Conservation (phyloP, 2,329 filamentous ascomycete genomes). For the Neobulgaria alba region DNA sequence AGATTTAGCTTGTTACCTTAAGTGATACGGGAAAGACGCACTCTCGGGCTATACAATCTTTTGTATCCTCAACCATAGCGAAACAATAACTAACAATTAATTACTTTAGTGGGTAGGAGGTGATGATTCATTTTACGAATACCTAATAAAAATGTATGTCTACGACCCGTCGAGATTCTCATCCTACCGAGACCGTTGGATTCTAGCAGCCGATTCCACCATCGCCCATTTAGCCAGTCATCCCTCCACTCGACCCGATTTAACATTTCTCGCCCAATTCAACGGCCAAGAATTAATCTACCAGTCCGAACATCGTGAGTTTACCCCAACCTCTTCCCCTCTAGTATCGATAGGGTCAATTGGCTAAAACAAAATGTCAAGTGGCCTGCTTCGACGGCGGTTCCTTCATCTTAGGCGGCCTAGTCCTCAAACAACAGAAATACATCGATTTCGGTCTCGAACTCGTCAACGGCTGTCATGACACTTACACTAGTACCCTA, state of each 20-base stretch:
- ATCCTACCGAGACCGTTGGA: conserved; percentile 65
- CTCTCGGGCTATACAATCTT: too few relatives aligned
- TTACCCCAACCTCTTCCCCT: not conserved
- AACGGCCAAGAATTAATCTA: conserved; percentile 37
- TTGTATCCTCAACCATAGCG: too few relatives aligned
- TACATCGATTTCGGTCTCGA: conserved; percentile 68
- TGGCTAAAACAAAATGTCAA: conserved; percentile 19
- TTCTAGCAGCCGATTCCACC: conserved; percentile 64
- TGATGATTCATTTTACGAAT: conserved; percentile 78
- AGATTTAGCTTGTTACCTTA: too few relatives aligned
- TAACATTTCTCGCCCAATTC: conserved; percentile 63
- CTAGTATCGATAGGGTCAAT: too few relatives aligned
- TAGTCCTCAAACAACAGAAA: conserved; percentile 53
- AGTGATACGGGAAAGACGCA: too few relatives aligned
- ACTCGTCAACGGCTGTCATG: conserved; percentile 64
- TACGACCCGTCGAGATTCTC: conserved; percentile 61
- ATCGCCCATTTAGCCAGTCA: conserved; percentile 64
- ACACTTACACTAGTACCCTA: conserved; percentile 59
- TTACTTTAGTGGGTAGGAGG: conserved; percentile 63
- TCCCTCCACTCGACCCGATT: conserved; percentile 54
- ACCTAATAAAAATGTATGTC: conserved; percentile 84
- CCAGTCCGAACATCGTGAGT: conserved; percentile 35
- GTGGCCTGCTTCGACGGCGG: conserved; percentile 79
- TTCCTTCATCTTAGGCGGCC: conserved; percentile 75
- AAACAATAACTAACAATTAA: too few relatives aligned